Conservation (phyloP, 2,329 filamentous ascomycete species). For the Phaeophleospora eucalypticola region DNA sequence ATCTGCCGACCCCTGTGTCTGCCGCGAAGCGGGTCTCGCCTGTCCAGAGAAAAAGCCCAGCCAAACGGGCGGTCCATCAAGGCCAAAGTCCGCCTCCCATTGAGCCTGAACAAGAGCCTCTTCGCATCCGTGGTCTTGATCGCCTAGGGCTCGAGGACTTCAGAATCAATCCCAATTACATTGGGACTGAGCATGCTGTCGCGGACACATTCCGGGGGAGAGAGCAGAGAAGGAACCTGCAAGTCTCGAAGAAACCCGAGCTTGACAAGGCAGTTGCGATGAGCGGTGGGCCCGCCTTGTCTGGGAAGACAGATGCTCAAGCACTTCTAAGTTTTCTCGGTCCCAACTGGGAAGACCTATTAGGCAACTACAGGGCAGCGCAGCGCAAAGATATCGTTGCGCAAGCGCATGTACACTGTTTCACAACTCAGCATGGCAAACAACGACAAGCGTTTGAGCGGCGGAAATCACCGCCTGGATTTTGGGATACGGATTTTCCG, state of each 20-base stretch:
- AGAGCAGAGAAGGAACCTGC: constrained; percentile 64
- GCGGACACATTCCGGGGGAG: constrained; percentile 68
- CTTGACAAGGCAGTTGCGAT: constrained; percentile 62
- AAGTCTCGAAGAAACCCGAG: constrained; percentile 67
- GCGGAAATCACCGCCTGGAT: constrained; percentile 73
- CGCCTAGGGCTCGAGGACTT: constrained; percentile 68
- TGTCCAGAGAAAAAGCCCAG: constrained; percentile 1
- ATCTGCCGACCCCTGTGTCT: neutral
- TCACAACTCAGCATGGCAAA: constrained; percentile 72
- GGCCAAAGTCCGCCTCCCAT: constrained; percentile 16
- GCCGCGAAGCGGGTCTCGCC: constrained; percentile 8
- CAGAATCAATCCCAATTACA: constrained; percentile 70
- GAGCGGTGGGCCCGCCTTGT: constrained; percentile 16
- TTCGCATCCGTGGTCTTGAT: constrained; percentile 56
- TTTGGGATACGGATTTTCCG: constrained; percentile 88
- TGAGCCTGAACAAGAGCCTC: constrained; percentile 38
- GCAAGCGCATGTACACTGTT: constrained; percentile 68
- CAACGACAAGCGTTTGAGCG: constrained; percentile 73
- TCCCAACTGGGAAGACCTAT: constrained; percentile 20
- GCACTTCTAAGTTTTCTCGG: constrained; percentile 29
- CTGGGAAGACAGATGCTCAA: constrained; percentile 25
- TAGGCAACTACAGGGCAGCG: constrained; percentile 29
- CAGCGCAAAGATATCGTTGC: constrained; percentile 65
- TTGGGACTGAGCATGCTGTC: constrained; percentile 71
- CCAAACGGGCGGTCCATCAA: neutral